Evolutionary conservation across 2,329 filamentous ascomycete species (phyloP).

Genomic region (Eutypella sp.): DNA sequence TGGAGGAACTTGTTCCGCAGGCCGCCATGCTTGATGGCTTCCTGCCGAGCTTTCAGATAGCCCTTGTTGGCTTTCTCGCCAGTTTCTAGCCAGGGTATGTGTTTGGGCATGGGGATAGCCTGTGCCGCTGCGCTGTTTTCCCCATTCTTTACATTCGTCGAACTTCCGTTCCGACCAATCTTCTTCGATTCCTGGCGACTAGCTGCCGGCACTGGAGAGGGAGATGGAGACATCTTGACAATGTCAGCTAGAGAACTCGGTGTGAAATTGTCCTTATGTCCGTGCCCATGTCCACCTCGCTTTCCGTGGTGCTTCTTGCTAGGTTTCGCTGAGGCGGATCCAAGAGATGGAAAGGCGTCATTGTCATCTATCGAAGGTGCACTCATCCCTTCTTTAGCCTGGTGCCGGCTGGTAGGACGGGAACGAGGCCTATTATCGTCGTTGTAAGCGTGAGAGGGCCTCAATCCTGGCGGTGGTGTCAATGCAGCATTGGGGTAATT

Average conservation of each 20-base stretch:
- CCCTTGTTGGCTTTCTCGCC: slow-evolving; percentile 86
- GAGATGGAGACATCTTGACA: slow-evolving; percentile 90
- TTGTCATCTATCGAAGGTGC: slow-evolving; percentile 85
- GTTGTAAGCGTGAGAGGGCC: slow-evolving; percentile 49
- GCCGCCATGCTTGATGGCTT: slow-evolving; percentile 95
- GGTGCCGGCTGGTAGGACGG: slow-evolving; percentile 77
- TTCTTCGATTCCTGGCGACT: slow-evolving; percentile 57
- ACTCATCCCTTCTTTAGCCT: slow-evolving; percentile 54
- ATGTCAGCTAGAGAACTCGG: slow-evolving; percentile 87
- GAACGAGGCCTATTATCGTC: slow-evolving; percentile 64
- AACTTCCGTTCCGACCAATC: slow-evolving; percentile 58
- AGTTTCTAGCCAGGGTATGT: slow-evolving; percentile 95
- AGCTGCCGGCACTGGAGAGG: slow-evolving; percentile 66
- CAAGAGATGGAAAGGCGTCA: slow-evolving; percentile 88
- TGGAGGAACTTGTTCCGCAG: slow-evolving; percentile 95
- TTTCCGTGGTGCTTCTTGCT: slow-evolving; percentile 93
- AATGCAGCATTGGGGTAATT: slow-evolving; percentile 50
- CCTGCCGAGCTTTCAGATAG: slow-evolving; percentile 89
- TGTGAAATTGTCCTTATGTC: slow-evolving; percentile 59
- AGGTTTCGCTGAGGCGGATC: slow-evolving; percentile 67
- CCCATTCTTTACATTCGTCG: slow-evolving; percentile 57
- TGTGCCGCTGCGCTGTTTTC: slow-evolving; percentile 79
- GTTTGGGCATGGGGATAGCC: slow-evolving; percentile 80
- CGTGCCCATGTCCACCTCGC: slow-evolving; percentile 73
- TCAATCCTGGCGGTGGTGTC: slow-evolving; percentile 67